Base-by-base conservation (phyloP, 148 eudicot species). In the Cornus suecica region DNA sequence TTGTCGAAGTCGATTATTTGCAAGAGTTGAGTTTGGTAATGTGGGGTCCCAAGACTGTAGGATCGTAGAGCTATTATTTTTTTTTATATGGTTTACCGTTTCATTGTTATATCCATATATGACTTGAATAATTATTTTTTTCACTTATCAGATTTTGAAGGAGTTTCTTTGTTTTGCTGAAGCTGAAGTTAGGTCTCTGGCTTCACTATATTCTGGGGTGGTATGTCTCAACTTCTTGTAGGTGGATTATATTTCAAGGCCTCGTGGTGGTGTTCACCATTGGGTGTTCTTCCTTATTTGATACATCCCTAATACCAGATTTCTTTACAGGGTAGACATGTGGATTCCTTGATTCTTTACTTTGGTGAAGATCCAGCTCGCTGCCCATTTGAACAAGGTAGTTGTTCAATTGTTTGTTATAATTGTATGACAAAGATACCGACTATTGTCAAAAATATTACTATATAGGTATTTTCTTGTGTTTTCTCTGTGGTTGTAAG, bases 101-200 rank as follows among this genome's bases (percentile, higher is more conserved):
- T 65, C 42, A 45, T 22, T 30, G 48, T 29, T 14, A 28, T 80
- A 70, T 24, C 64, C 23, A n/a, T 5, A 66, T 62, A 70, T 51
- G 20, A n/a, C 80, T 71, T 54, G 8, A 9, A 5, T 72, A 29
- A 28, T 10, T 26, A 5, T 51, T 32, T 41, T 41, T 72, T 77
- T 29, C 27, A 23, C 28, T 71, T 32, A 65, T 31, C 84, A 94
- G 99, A 79, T 32, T 71, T 79, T 94, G 80, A 90, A 88, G 86
- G 83, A 84, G 60, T 94, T 94, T 74, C 92, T 87, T 76, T 77
- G 82, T 72, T 83, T 68, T 79, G 99, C 99, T 76, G 97, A 94
- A 83, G 92, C 81, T 73, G 96, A 94, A 92, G 96, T 89, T 34
- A 83, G 90, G 80, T 84, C 97, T 20, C 81, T 94, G 83, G 91